Percentiles rank a stretch among this genome's conserved stretches.
These are phyloP conservation scores for Mycena indigotica DNA, from an alignment of 768 basidiomycete genomes.

Conservation along the genomic window DNA sequence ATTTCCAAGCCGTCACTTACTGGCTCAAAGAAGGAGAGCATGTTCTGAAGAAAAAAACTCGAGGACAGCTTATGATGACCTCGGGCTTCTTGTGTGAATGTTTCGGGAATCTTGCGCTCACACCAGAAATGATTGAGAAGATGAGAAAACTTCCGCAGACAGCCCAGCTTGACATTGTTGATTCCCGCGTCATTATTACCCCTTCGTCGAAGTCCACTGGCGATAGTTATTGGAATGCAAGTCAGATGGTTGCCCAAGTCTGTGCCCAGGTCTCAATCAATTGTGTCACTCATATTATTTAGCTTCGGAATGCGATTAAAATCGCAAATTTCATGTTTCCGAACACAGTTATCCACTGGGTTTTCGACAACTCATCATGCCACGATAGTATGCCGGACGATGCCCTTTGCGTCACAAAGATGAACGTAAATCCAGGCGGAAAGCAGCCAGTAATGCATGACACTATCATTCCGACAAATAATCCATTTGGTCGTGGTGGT, in stretches of 20 bases:
- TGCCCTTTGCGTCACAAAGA: conserved; percentile 16
- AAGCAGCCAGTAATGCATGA: conserved; percentile 21
- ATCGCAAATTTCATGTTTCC: conserved; percentile 15
- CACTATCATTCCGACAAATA: conserved; percentile 17
- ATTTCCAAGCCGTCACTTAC: conserved; percentile 4
- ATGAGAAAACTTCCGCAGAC: conserved; percentile 6
- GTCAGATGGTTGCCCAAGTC: conserved; percentile 18
- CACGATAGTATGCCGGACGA: conserved; percentile 17
- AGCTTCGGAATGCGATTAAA: conserved; percentile 7
- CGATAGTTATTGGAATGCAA: conserved; percentile 20
- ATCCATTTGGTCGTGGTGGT: conserved; percentile 12
- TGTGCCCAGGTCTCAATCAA: no score
- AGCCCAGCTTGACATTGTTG: conserved; percentile 4
- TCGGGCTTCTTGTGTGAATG: conserved; percentile 25
- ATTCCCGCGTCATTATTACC: conserved; percentile 8
- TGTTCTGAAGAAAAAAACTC: conserved; percentile 24
- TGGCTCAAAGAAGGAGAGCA: conserved; percentile 22
- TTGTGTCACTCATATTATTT: background rate
- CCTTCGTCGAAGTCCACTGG: conserved; percentile 6
- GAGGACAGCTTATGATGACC: conserved; percentile 24
- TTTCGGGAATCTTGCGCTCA: conserved; percentile 20
- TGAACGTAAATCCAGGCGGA: conserved; percentile 24
- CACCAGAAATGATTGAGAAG: conserved; percentile 2
- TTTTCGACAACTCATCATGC: conserved; percentile 24
- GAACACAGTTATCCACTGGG: conserved; percentile 15